A percentile compares a stretch with the other conserved stretches of the same genome.
These are phyloP conservation scores for Urostyla sp. DNA, from an alignment of 73 alveolate genomes.

Conservation along the genomic window DNA sequence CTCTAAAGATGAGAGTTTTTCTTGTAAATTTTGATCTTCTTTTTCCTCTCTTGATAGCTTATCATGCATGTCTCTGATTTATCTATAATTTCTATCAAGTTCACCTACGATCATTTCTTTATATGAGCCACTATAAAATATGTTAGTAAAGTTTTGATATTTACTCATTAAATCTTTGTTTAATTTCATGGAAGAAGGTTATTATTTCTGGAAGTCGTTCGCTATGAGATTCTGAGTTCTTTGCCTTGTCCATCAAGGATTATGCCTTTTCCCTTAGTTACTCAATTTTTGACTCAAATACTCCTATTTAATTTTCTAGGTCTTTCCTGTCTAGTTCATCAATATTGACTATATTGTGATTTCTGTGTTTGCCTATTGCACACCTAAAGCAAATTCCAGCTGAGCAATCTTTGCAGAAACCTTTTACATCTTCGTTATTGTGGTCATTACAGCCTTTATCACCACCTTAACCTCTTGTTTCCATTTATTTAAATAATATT, in stretches of 20 bases:
- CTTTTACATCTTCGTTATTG: constrained; percentile 55
- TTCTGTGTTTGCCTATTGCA: constrained; percentile 63
- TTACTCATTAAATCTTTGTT: constrained; percentile 50
- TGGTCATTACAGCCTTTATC: constrained; percentile 56
- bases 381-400: constrained; percentile 70
- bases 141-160: not conserved
- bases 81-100: constrained; percentile 55
- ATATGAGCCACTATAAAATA: constrained; percentile 18
- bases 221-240: constrained; percentile 49
- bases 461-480: constrained; percentile 39
- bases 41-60: constrained; percentile 48
- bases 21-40: constrained; percentile 56
- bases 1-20: constrained; percentile 31
- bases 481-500: constrained; percentile 33
- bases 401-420: constrained; percentile 67
- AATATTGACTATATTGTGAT: constrained; percentile 57
- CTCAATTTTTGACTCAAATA: constrained; percentile 23
- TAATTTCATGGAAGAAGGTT: constrained; percentile 48
- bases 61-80: constrained; percentile 54
- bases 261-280: constrained; percentile 53
- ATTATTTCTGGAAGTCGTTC: constrained; percentile 64
- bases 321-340: constrained; percentile 69
- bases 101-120: constrained; percentile 70
- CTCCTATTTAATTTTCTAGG: constrained; percentile 26
- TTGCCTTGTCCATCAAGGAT: constrained; percentile 49